These are phyloP conservation scores for Clonostachys byssicola DNA, from an alignment of 2,329 filamentous ascomycete species.

Conservation along the genomic window DNA sequence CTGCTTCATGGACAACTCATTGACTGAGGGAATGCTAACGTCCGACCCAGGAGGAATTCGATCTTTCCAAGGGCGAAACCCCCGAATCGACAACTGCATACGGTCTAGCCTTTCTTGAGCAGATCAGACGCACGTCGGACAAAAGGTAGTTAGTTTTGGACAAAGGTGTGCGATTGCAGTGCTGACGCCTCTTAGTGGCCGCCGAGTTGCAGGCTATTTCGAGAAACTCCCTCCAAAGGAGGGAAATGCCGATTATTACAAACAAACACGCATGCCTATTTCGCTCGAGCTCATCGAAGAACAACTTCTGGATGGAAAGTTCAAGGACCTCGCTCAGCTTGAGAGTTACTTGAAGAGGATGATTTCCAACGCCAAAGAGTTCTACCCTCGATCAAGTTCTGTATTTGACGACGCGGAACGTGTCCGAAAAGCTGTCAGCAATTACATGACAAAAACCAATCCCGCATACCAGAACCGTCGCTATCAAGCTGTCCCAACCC, in stretches of 20 bases:
- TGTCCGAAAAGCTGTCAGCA: constrained; percentile 79
- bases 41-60: constrained; percentile 28
- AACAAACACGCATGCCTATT: constrained; percentile 71
- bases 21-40: constrained; percentile 8
- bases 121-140: constrained; percentile 72
- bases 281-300: constrained; percentile 73
- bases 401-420: constrained; percentile 83
- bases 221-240: constrained; percentile 64
- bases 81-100: constrained; percentile 65
- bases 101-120: constrained; percentile 70
- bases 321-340: constrained; percentile 66
- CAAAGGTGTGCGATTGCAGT: neutral
- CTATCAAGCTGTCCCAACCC: constrained; percentile 71
- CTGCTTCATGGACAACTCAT: constrained; percentile 1
- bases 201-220: constrained; percentile 71
- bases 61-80: constrained; percentile 54
- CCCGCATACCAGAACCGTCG: constrained; percentile 68
- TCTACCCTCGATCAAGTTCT: constrained; percentile 67
- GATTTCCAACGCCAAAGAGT: constrained; percentile 83
- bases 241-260: constrained; percentile 71
- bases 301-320: constrained; percentile 66
- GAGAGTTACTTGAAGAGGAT: constrained; percentile 87
- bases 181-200: constrained; percentile 50
- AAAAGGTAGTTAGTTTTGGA: constrained; percentile 57
- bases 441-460: constrained; percentile 83